Evolutionary conservation across 2,329 filamentous ascomycete species (phyloP).

Genomic region (Ascochyta lentis): DNA sequence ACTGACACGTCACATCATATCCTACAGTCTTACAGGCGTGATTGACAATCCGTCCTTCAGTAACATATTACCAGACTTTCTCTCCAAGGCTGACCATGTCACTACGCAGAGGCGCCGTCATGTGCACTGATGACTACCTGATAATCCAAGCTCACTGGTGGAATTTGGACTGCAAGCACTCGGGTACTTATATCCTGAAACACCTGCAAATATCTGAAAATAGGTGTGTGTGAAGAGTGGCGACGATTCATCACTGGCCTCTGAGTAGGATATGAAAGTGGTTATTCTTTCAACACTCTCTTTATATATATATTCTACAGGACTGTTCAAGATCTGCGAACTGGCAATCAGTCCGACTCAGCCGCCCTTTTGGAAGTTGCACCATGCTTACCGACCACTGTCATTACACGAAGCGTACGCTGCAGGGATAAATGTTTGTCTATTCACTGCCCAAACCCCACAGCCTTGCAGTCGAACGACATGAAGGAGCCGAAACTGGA

Average conservation of each 20-base stretch:
- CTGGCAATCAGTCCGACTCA: background rate
- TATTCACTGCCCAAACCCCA: background rate
- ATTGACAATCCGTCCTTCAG: background rate
- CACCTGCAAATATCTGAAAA: background rate
- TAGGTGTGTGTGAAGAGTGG: background rate
- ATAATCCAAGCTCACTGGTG: background rate
- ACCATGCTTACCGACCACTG: background rate
- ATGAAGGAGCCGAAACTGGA: constrained; percentile 1
- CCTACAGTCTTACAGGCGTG: background rate
- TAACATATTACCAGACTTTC: background rate
- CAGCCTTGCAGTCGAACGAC: constrained; percentile 5
- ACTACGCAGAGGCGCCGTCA: background rate
- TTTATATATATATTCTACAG: background rate
- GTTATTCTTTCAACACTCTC: background rate
- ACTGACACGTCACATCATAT: background rate
- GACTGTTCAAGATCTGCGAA: background rate
- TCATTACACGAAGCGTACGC: constrained; percentile 4
- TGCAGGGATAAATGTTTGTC: constrained; percentile 13
- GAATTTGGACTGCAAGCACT: background rate
- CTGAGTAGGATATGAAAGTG: background rate
- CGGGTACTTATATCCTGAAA: background rate
- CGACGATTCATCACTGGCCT: background rate
- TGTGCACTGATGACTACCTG: background rate
- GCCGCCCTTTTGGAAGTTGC: background rate
- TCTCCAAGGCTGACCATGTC: background rate